A percentile compares a stretch with the other conserved stretches of the same genome.
These are phyloP conservation scores for Dryas integrifolia DNA, from an alignment of 331 rosid species.

Conservation along the genomic window DNA sequence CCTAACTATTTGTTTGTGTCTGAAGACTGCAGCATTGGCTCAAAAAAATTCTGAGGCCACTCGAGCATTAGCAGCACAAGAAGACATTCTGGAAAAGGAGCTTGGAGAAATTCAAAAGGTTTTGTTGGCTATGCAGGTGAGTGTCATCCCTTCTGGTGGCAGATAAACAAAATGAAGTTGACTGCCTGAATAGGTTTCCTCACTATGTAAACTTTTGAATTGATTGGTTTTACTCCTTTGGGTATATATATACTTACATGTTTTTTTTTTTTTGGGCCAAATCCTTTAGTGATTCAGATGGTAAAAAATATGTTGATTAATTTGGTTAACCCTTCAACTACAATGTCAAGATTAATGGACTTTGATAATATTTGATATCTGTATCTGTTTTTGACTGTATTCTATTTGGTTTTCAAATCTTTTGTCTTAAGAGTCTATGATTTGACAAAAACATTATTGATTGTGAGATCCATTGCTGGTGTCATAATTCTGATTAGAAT, in stretches of 20 bases:
- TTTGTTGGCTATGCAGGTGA: constrained; percentile 94
- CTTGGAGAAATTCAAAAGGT: constrained; percentile 83
- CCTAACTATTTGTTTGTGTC: constrained; percentile 35
- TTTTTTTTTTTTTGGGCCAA: no score
- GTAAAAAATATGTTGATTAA: neutral
- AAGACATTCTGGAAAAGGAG: constrained; percentile 84
- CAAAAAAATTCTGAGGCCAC: constrained; percentile 87
- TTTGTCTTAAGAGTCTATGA: neutral
- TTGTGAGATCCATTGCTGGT: neutral
- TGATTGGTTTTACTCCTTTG: neutral
- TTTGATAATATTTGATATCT: neutral
- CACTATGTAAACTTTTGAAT: neutral
- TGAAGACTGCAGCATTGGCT: constrained; percentile 79
- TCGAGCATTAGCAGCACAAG: constrained; percentile 68
- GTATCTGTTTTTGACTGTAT: neutral
- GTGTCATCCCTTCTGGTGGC: neutral
- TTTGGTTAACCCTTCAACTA: neutral
- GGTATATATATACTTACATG: neutral
- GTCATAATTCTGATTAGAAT: constrained; percentile 8
- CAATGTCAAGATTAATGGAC: neutral
- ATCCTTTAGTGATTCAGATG: neutral
- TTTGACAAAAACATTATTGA: neutral
- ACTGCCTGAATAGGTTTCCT: neutral
- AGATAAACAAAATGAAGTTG: neutral
- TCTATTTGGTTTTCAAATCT: constrained; percentile 3